Evolutionary conservation across 2,329 filamentous ascomycete genomes (phyloP), one percentile per base, ranked within the genome.

Genomic region (Alternaria viburni): DNA sequence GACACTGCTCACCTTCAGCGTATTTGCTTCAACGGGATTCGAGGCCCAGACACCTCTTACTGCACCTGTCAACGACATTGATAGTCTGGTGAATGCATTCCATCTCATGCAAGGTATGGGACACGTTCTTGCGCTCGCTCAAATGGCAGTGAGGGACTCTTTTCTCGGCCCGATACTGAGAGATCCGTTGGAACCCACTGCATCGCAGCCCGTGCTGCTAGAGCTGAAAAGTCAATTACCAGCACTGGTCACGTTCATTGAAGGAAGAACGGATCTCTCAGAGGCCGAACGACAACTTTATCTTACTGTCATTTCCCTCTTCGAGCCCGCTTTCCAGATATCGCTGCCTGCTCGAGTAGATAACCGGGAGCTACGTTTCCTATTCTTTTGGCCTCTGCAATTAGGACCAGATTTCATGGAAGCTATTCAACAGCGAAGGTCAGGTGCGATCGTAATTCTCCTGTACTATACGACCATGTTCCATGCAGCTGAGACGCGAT

Each of bases 391-490:
- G 81, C 80, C 81, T 8, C 68, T 80, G 36, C 73, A 76, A 9
- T 63, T 83, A 6, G 67, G 70, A 6, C 57, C 72, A 2, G 74
- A 69, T 6, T 83, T 79, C 57, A 59, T 79, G 17, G 59, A 62
- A 2, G 57, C 77, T 47, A 59, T 82, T 1, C 74, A 74, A 6
- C 68, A 75, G 41, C 67, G 69, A 21, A 70, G 79, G 15, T 71
- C 79, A 8, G 75, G 73, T 2, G 77, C 80, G 3, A 64, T 83
- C 19, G 73, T 79, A 3, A 61, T 83, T 21, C 59, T 83, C 13
- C 77, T 80, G 47, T 73, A 81, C 56, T 83, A 81, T 60, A 74
- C 77, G 13, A 71, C 79, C 12, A 65, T 80, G 8, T 65, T 82
- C 3, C 71, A 74, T 21, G 69, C 68, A 6, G 68, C 79, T 6